Evolutionary conservation across 441 rosid species (phyloP).

Genomic region (Erysimum pusillum): DNA sequence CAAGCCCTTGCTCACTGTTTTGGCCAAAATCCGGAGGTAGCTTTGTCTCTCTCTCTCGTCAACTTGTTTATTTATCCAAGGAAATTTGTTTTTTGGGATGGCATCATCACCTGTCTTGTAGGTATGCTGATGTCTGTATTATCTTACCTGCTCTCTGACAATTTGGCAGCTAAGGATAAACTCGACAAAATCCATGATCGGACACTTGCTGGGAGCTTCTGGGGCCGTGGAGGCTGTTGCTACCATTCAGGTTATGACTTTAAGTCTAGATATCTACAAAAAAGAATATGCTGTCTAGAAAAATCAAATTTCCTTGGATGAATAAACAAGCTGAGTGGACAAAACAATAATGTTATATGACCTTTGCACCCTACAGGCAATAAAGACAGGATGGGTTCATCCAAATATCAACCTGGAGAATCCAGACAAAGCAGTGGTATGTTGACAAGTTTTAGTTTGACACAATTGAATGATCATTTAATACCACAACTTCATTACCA

Average conservation of each 20-base stretch:
- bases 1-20: slow-evolving; percentile 82
- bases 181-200: slow-evolving; percentile 97
- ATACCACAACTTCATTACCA: too few relatives aligned
- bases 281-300: too few relatives aligned
- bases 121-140: too few relatives aligned
- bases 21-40: slow-evolving; percentile 82
- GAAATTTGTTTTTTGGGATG: too few relatives aligned
- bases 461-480: slow-evolving; percentile 22
- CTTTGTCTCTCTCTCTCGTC: too few relatives aligned
- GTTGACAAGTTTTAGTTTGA: slow-evolving; percentile 13
- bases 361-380: slow-evolving; percentile 91
- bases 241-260: slow-evolving; percentile 91
- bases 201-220: slow-evolving; percentile 95
- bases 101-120: too few relatives aligned
- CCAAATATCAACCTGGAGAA: slow-evolving; percentile 95
- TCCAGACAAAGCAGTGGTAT: slow-evolving; percentile 90
- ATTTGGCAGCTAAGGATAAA: slow-evolving; percentile 76
- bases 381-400: slow-evolving; percentile 97
- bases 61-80: too few relatives aligned
- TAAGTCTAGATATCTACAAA: too few relatives aligned
- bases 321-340: too few relatives aligned
- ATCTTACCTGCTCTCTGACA: slow-evolving; percentile 37
- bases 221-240: slow-evolving; percentile 98
- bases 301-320: too few relatives aligned
- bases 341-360: too few relatives aligned